Base-by-base conservation (phyloP, 2,329 filamentous ascomycete species). In the Simplicillium aogashimaense region DNA sequence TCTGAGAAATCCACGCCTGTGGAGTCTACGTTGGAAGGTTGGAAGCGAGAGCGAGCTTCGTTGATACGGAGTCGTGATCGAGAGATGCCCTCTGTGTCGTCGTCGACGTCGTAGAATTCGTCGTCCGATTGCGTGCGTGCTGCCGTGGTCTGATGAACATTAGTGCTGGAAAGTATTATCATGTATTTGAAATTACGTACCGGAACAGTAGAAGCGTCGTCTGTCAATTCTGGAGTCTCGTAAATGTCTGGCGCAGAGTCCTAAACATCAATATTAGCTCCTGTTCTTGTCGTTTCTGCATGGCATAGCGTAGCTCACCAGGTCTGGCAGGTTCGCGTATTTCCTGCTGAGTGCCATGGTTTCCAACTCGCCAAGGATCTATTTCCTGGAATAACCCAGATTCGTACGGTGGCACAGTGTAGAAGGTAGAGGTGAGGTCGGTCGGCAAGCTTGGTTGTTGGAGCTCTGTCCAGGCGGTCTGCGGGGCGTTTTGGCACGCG, bases 201-300 rank as follows among this genome's bases (percentile, higher is more conserved):
- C 41, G 81, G 85, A 42, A 88, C 67, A 36, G 88, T 95, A 16
- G 88, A 94, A 47, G 79, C 84, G 61, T 94, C 89, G 56, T 95
- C 87, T 42, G 84, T 90, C 49, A 95, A 69, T 41, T 94, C 89
- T 49, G 90, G 89, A 13, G 92, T 97, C 64, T 97, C 90, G 69
- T 95, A 97, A 53, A 95, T 86, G 56, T 97, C 92, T 49, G 89
- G 89, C 20, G 89, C 88, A 40, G 83, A 84, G 64, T 95, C 89
- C 85, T 94, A 50, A 39, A 25, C 25, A 12, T 17, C 16, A 35
- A 39, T 18, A 48, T 57, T 46, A 57, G 51, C 31, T 29, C 38
- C 20, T 25, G 20, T 25, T 9, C 6, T 25, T 5, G 20, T 25
- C 20, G 9, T 25, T 25, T 25, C 6, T 6, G 9, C 20, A 9